These are phyloP conservation scores for Tilletia caries DNA, from an alignment of 1,284 basidiomycete species.

Conservation along the genomic window DNA sequence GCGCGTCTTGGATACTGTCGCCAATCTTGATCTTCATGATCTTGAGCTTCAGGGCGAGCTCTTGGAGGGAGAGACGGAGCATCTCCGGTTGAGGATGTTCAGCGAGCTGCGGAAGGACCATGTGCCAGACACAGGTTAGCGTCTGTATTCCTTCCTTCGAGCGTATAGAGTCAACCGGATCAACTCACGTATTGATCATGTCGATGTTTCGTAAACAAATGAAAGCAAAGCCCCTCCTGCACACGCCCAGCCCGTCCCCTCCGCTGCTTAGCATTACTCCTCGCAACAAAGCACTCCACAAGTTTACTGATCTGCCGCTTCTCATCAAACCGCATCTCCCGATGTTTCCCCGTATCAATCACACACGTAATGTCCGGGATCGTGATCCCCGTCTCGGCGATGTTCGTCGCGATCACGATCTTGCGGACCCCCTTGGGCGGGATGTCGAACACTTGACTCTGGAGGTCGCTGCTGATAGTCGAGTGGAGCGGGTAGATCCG, in stretches of 20 bases:
- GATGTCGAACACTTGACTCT: slow-evolving; percentile 82
- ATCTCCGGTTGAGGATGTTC: slow-evolving; percentile 94
- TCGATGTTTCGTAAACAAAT: slow-evolving; percentile 84
- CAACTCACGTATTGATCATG: slow-evolving; percentile 65
- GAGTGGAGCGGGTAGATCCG: slow-evolving; percentile 89
- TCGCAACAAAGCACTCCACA: slow-evolving; percentile 86
- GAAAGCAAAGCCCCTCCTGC: slow-evolving; percentile 85
- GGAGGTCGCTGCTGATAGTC: slow-evolving; percentile 66
- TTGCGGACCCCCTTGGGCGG: slow-evolving; percentile 77
- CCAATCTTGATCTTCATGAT: slow-evolving; percentile 91
- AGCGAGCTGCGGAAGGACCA: slow-evolving; percentile 65
- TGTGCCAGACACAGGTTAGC: too few relatives aligned
- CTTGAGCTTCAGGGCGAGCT: slow-evolving; percentile 91
- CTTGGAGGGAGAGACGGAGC: slow-evolving; percentile 86
- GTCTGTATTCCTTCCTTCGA: too few relatives aligned
- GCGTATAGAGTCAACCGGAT: too few relatives aligned
- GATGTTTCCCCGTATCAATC: slow-evolving; percentile 90
- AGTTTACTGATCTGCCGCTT: slow-evolving; percentile 92
- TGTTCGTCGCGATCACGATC: slow-evolving; percentile 74
- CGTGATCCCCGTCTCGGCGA: slow-evolving; percentile 90
- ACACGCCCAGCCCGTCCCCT: slow-evolving; percentile 91
- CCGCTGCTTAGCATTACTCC: slow-evolving; percentile 88
- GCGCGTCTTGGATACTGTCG: slow-evolving; percentile 75
- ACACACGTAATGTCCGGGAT: slow-evolving; percentile 98
- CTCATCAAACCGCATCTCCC: slow-evolving; percentile 71